Base-by-base conservation (phyloP, 2,329 filamentous ascomycete species). In the Sarocladiaceae sp. region DNA sequence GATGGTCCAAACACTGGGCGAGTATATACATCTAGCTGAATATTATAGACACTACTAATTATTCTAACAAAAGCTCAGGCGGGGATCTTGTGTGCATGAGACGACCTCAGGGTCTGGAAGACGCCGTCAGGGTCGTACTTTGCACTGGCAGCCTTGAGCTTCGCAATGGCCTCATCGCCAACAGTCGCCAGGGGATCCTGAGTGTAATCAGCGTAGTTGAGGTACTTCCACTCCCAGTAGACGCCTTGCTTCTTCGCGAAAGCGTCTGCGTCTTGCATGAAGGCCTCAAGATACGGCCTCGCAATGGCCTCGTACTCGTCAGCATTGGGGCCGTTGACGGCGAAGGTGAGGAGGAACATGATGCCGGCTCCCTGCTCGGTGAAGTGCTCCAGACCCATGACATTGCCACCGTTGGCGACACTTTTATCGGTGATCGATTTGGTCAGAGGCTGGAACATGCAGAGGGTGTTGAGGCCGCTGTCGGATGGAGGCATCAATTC, bases 151-250 rank as follows among this genome's bases (percentile, higher is more conserved):
- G 50, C 52, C 43, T 50, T 53, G 39, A 68, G 47, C 44, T 55
- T 59, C 1, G 53, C 50, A 16, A 70, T 45, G 19, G 64, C 67
- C 20, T 61, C 58, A 6, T 58, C 48, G 0, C 69, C 69, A 45
- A 67, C 67, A 2, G 59, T 55, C 2, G 53, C 33, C 7, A 71
- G 54, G 2, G 61, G 58, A 24, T 67, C 56, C 52, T 73, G 67
- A 15, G 53, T 56, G 2, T 51, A 47, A 33, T 64, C 57, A 2
- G 67, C 68, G 40, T 73, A 73, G 53, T 73, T 72, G 42, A 72
- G 55, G 43, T 70, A 73, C 35, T 53, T 55, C 57, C 58, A 61
- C 4, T 54, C 45, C 48, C 34, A 41, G 20, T 24, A 15, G 3
- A 29, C 24, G 11, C 19, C 46, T 7, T 33, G 15, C 27, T 6